Conservation (phyloP, 345 rosid genomes). For the Physaria fendleri region DNA sequence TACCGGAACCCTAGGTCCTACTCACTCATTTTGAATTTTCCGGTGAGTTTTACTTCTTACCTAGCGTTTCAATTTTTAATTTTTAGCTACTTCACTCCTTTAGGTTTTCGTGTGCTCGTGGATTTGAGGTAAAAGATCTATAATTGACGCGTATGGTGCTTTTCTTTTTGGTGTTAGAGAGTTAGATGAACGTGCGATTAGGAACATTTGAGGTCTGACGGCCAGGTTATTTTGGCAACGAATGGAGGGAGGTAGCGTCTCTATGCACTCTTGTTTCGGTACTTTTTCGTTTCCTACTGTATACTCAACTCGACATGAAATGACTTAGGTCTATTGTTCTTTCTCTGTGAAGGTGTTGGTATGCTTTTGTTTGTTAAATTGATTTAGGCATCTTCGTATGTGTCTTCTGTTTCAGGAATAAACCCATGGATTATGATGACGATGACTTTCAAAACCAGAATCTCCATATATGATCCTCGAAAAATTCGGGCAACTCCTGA, state of each 20-base stretch:
- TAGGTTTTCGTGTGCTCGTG: background rate
- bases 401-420: constrained; percentile 41
- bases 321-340: too few relatives aligned
- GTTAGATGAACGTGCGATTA: constrained; percentile 63
- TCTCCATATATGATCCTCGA: constrained; percentile 80
- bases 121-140: too few relatives aligned
- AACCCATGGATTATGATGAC: constrained; percentile 99
- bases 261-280: constrained; percentile 85
- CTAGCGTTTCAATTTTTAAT: too few relatives aligned
- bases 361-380: background rate
- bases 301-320: too few relatives aligned
- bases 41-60: constrained; percentile 64
- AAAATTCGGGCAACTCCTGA: too few relatives aligned
- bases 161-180: constrained; percentile 20
- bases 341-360: too few relatives aligned
- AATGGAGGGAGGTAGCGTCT: constrained; percentile 99
- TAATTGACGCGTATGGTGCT: background rate
- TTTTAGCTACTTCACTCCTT: too few relatives aligned
- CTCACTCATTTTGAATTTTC: constrained; percentile 40
- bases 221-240: constrained; percentile 63
- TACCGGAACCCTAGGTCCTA: constrained; percentile 77
- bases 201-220: constrained; percentile 52
- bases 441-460: constrained; percentile 92
- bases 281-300: constrained; percentile 61
- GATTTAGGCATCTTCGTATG: background rate